Base-by-base conservation (phyloP, 441 rosid species). In the Gossypium schwendimanii region DNA sequence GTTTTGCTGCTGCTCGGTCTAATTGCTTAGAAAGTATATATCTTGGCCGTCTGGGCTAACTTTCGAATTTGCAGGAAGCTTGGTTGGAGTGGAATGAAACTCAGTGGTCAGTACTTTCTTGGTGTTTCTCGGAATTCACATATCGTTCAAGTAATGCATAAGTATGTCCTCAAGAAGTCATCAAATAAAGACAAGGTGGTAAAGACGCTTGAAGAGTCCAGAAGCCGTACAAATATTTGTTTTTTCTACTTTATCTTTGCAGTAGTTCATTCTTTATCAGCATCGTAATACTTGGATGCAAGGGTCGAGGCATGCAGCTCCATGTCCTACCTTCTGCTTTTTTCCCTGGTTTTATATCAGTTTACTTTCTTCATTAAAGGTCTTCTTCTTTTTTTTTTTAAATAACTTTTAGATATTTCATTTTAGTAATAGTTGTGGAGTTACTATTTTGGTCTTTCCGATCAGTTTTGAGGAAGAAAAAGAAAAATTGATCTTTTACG, bases 31-130 rank as follows among this genome's bases (percentile, higher is more conserved):
- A 18, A 3, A 55, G 26, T 55, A 6, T 6, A 2, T 63, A 14
- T 17, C 49, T 36, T 36, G 14, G 66, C 18, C 36, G 50, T 18
- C 12, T 26, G 18, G 18, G 18, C 71, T 18, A 0, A 3, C 2
- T 39, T 71, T 39, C 6, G 6, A 41, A 31, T 75, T 69, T 78
- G 81, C 83, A 83, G 88, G 59, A 47, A 63, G 54, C 68, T 47
- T 49, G 68, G 15, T 63, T 39, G 58, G 20, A 3, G 57, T 24
- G 28, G 70, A 80, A 78, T 73, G 84, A 85, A 75, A 82, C 76
- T 49, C 79, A 72, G 76, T 49, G 80, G 66, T 66, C 8, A 31
- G 36, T 24, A n/a, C 26, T 66, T 49, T 66, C 58, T 7, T 26
- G 67, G 18, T 63, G 11, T 9, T 10, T 1, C 10, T 36, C 10